phyloP scores from a whole-genome alignment of 2,329 filamentous ascomycete species.

The Pseudogymnoascus sp. region DNA sequence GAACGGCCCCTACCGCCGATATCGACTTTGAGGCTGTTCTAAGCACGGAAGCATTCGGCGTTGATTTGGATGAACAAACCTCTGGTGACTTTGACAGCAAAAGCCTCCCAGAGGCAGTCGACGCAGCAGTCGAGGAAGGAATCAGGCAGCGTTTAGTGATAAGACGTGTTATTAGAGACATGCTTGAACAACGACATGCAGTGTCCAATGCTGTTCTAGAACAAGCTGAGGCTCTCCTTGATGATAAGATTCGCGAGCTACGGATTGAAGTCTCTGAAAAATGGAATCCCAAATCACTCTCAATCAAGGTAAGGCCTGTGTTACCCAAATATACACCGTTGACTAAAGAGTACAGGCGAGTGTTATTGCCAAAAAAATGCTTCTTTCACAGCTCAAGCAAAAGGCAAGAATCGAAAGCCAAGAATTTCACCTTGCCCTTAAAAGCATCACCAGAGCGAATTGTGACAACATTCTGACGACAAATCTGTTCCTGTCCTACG shows the following conservation, averaged over 20 bases:
- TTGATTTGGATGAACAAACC: neutral
- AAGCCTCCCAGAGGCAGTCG: neutral
- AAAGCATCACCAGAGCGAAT: neutral
- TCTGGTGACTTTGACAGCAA: neutral
- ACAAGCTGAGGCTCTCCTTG: neutral
- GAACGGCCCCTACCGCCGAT: neutral
- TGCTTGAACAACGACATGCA: neutral
- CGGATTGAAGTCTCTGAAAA: neutral
- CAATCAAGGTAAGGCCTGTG: neutral
- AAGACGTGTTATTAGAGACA: neutral
- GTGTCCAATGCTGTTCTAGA: neutral
- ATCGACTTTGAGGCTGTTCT: neutral
- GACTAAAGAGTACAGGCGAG: neutral
- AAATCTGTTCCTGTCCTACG: constrained; percentile 14
- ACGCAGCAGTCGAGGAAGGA: neutral
- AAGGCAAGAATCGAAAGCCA: constrained; percentile 1
- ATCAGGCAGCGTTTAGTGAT: neutral
- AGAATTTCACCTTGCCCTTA: neutral
- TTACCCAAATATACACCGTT: neutral
- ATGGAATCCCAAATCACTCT: neutral
- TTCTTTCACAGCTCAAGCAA: neutral
- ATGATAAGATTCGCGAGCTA: neutral
- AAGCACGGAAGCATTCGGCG: neutral
- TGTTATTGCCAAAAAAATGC: neutral
- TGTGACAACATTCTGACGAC: neutral